These are phyloP conservation scores for Clitoria ternatea DNA, from an alignment of 306 rosid species.

Conservation along the genomic window DNA sequence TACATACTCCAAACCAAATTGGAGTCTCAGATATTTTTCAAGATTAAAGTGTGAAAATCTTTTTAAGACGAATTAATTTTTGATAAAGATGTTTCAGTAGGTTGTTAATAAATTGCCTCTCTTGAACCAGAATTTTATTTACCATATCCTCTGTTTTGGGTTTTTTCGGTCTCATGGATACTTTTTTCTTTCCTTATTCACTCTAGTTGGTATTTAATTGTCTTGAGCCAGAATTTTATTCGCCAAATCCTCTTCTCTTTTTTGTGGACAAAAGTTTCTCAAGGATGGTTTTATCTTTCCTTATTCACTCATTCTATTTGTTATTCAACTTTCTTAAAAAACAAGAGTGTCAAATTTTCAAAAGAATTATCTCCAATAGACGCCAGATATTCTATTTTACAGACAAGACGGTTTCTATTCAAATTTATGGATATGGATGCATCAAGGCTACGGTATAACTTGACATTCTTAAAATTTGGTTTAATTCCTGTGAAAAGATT, in stretches of 20 bases:
- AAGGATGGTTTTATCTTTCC: slow-evolving; percentile 23
- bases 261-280: slow-evolving; percentile 15
- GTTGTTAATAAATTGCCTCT: background rate
- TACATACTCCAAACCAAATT: background rate
- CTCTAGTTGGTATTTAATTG: no score
- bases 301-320: background rate
- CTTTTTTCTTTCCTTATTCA: no score
- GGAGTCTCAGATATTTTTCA: slow-evolving; percentile 1
- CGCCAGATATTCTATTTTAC: slow-evolving; percentile 23
- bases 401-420: slow-evolving; percentile 28
- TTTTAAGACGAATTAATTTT: no score
- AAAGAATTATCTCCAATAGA: slow-evolving; percentile 24
- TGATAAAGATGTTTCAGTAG: background rate
- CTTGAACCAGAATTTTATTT: slow-evolving; percentile 3
- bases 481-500: slow-evolving; percentile 15
- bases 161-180: no score
- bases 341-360: background rate
- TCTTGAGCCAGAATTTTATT: slow-evolving; percentile 3
- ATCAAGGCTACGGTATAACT: slow-evolving; percentile 32
- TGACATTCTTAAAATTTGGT: slow-evolving; percentile 10
- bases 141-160: background rate
- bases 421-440: slow-evolving; percentile 40
- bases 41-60: slow-evolving; percentile 17
- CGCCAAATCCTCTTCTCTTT: background rate
- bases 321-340: background rate